Conservation (phyloP, 106 monocot species). For the Chionographis japonica region DNA sequence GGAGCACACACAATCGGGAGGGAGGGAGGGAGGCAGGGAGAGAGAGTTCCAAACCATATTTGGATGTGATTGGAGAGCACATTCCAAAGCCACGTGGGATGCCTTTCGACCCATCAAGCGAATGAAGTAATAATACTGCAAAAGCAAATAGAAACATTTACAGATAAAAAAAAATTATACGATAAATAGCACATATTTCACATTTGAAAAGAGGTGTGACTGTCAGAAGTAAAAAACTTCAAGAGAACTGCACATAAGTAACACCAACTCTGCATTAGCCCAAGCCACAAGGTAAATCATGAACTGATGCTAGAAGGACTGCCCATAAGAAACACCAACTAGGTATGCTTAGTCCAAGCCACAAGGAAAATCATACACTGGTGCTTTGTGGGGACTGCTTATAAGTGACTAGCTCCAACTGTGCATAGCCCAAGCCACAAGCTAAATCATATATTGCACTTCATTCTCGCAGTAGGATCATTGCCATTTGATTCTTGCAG, state of each 20-base stretch:
- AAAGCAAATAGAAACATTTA: not conserved
- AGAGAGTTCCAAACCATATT: slow-evolving; percentile 43
- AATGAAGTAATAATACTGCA: slow-evolving; percentile 88
- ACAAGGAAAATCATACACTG: too few relatives aligned
- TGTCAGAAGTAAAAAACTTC: not conserved
- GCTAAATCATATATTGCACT: too few relatives aligned
- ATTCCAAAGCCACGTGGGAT: slow-evolving; percentile 84
- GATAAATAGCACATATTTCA: not conserved
- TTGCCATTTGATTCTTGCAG: too few relatives aligned
- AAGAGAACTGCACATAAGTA: not conserved
- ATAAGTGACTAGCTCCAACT: not conserved
- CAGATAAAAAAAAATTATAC: not conserved
- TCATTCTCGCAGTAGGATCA: too few relatives aligned
- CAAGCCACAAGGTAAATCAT: too few relatives aligned
- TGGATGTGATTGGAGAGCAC: slow-evolving; percentile 77
- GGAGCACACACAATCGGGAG: too few relatives aligned
- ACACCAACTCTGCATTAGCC: not conserved
- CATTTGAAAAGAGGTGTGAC: not conserved
- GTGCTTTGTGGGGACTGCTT: not conserved
- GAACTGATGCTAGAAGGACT: not conserved
- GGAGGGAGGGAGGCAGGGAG: too few relatives aligned
- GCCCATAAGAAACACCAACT: not conserved
- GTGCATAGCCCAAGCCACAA: not conserved
- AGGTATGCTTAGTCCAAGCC: not conserved
- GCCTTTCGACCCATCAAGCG: slow-evolving; percentile 75